phyloP scores from a whole-genome alignment of 306 rosid species.

The Inga laurina region DNA sequence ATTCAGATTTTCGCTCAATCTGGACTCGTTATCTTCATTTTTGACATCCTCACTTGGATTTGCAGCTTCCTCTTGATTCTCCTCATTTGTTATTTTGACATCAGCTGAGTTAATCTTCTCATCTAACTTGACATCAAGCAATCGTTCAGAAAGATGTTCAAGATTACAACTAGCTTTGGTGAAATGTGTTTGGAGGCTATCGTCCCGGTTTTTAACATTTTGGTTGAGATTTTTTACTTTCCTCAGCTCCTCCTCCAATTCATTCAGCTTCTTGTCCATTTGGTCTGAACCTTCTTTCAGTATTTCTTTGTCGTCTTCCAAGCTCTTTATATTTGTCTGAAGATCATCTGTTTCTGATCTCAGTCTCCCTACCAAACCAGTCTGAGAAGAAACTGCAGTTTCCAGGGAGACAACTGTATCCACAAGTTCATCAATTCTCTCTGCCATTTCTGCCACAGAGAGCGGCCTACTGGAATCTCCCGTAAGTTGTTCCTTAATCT shows the following conservation, averaged over 20 bases:
- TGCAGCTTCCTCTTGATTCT: slow-evolving; percentile 34
- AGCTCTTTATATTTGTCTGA: slow-evolving; percentile 45
- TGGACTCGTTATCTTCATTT: slow-evolving; percentile 38
- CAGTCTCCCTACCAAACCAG: slow-evolving; percentile 55
- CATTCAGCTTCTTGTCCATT: slow-evolving; percentile 49
- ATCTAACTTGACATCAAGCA: slow-evolving; percentile 52
- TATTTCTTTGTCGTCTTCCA: slow-evolving; percentile 77
- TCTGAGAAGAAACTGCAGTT: slow-evolving; percentile 65
- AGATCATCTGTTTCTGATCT: slow-evolving; percentile 71
- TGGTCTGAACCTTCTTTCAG: slow-evolving; percentile 55
- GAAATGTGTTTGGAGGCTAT: slow-evolving; percentile 49
- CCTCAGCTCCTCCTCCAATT: slow-evolving; percentile 68
- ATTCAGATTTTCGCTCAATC: slow-evolving; percentile 8
- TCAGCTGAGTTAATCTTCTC: slow-evolving; percentile 40
- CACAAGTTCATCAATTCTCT: slow-evolving; percentile 80
- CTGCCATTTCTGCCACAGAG: slow-evolving; percentile 68
- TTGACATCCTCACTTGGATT: not conserved
- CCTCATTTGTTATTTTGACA: slow-evolving; percentile 37
- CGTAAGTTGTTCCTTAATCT: slow-evolving; percentile 43
- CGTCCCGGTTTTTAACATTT: slow-evolving; percentile 43
- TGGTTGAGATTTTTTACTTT: slow-evolving; percentile 46
- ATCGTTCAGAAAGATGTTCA: slow-evolving; percentile 58
- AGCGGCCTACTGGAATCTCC: slow-evolving; percentile 44
- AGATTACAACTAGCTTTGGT: slow-evolving; percentile 57
- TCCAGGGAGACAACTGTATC: slow-evolving; percentile 65